phyloP scores from a whole-genome alignment of 1,284 basidiomycete genomes.

The Cutaneotrichosporon sp. region DNA sequence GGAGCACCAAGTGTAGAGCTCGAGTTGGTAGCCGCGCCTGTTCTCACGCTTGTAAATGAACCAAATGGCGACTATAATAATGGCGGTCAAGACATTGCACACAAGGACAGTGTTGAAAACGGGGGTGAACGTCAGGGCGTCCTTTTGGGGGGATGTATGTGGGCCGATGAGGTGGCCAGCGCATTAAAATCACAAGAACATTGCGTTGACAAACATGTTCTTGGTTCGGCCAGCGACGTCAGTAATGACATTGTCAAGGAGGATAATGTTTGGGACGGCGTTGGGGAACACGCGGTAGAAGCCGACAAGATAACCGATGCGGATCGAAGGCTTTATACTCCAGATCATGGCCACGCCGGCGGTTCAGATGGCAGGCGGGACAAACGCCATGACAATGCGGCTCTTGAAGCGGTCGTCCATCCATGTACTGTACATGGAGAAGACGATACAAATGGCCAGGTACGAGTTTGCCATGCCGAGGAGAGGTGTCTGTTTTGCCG shows the following conservation, averaged over 20 bases:
- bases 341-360: slow-evolving; percentile 28
- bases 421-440: slow-evolving; percentile 21
- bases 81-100: too few relatives aligned
- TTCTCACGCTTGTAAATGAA: too few relatives aligned
- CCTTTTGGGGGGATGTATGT: slow-evolving; percentile 17
- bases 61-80: too few relatives aligned
- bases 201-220: slow-evolving; percentile 22
- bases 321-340: slow-evolving; percentile 1
- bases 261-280: slow-evolving; percentile 2
- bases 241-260: neutral
- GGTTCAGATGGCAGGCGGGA: slow-evolving; percentile 18
- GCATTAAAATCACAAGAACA: slow-evolving; percentile 18
- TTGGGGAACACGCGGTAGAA: slow-evolving; percentile 14
- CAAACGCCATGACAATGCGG: slow-evolving; percentile 18
- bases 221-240: slow-evolving; percentile 31
- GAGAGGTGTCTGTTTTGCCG: slow-evolving; percentile 19
- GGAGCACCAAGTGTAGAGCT: too few relatives aligned
- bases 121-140: slow-evolving; percentile 9
- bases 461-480: slow-evolving; percentile 23
- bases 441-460: slow-evolving; percentile 21
- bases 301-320: slow-evolving; percentile 6
- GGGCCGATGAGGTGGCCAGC: slow-evolving; percentile 21
- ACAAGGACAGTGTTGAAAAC: slow-evolving; percentile 10
- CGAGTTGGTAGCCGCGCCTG: too few relatives aligned
- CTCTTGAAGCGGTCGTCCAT: slow-evolving; percentile 21